phyloP scores from a whole-genome alignment of 2,329 filamentous ascomycete species.

The Trichoderma sp. region DNA sequence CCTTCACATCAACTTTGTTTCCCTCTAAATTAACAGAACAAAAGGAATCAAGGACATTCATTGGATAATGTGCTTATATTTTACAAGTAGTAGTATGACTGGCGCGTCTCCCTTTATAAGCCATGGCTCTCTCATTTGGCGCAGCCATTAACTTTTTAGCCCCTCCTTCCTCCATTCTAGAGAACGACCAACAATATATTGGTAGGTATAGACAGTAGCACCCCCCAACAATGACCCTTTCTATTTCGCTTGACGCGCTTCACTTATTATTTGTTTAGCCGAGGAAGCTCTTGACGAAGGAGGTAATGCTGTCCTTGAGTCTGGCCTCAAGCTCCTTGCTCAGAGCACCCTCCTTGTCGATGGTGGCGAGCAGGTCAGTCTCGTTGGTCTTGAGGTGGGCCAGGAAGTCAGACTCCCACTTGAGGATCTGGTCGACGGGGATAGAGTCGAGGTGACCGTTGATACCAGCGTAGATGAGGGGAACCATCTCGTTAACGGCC shows the following conservation, averaged over 20 bases:
- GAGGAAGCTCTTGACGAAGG: conserved; percentile 93
- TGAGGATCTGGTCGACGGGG: conserved; percentile 86
- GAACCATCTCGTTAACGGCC: conserved; percentile 99
- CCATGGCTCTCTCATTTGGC: conserved; percentile 51
- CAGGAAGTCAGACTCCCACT: conserved; percentile 95
- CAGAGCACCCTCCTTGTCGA: conserved; percentile 93
- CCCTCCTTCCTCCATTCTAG: conserved; percentile 49
- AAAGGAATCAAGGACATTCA: conserved; percentile 64
- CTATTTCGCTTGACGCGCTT: conserved; percentile 39
- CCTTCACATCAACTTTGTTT: background rate
- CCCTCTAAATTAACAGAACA: conserved; percentile 44
- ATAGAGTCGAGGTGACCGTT: conserved; percentile 91
- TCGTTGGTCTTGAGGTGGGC: conserved; percentile 91
- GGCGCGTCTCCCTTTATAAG: conserved; percentile 50
- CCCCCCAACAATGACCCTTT: conserved; percentile 41
- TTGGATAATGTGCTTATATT: conserved; percentile 65
- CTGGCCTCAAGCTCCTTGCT: conserved; percentile 91
- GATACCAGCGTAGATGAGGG: conserved; percentile 98
- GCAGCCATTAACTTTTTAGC: conserved; percentile 47
- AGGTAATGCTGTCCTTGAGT: conserved; percentile 74
- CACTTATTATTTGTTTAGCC: conserved; percentile 50
- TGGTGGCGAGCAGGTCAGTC: conserved; percentile 77
- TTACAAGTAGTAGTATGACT: conserved; percentile 62
- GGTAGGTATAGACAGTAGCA: conserved; percentile 57
- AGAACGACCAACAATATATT: conserved; percentile 49